Evolutionary conservation across 371 early-diverging fungal species (phyloP).

Genomic region (Funneliformis caledonium): DNA sequence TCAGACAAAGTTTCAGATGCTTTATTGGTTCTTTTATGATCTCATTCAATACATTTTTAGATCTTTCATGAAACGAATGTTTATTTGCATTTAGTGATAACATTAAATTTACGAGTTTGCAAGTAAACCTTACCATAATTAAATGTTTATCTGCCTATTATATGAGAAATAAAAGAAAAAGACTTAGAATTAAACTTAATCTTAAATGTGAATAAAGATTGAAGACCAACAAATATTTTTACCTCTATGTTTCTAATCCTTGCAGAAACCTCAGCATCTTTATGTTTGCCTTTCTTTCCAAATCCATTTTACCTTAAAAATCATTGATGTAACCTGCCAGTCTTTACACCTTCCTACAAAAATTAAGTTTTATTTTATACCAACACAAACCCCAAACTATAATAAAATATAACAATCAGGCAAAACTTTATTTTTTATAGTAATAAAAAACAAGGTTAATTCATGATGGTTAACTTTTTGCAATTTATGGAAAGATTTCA

Average conservation of each 20-base stretch:
- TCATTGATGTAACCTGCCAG: constrained; percentile 33
- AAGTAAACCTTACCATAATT: constrained; percentile 29
- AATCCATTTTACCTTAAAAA: constrained; percentile 22
- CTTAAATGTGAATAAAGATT: constrained; percentile 7
- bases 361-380: constrained; percentile 18
- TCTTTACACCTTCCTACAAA: constrained; percentile 24
- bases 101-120: constrained; percentile 28
- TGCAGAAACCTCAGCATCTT: constrained; percentile 30
- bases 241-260: constrained; percentile 26
- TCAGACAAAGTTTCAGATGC: constrained; percentile 25
- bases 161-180: constrained; percentile 10
- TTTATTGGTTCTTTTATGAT: constrained; percentile 27
- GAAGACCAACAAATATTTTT: constrained; percentile 16
- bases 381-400: neutral
- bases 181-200: constrained; percentile 9
- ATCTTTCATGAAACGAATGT: constrained; percentile 27
- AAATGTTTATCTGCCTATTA: constrained; percentile 9
- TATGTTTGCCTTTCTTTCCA: constrained; percentile 10
- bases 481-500: constrained; percentile 34
- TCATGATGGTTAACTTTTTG: constrained; percentile 38
- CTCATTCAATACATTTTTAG: constrained; percentile 25
- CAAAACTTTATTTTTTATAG: constrained; percentile 9
- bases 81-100: constrained; percentile 29
- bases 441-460: constrained; percentile 26
- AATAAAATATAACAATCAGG: neutral